Percentiles rank a stretch among this genome's conserved stretches.
Evolutionary conservation across 1,284 basidiomycete genomes (phyloP).

Genomic region (Caloboletus firmus): DNA sequence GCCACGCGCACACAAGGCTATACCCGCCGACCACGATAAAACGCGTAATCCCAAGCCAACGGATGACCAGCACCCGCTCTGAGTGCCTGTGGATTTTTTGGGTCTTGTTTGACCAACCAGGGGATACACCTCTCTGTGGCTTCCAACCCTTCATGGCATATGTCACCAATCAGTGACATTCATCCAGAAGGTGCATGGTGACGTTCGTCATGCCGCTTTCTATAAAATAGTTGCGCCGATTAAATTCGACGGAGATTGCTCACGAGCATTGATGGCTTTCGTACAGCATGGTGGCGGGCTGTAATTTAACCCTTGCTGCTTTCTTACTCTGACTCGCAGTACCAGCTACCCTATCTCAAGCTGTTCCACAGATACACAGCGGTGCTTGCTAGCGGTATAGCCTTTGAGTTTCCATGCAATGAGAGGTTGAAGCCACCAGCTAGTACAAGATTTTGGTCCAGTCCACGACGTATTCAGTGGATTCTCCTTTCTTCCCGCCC

Average conservation of each 20-base stretch:
- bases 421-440: too few relatives aligned
- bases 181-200: conserved; percentile 10
- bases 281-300: conserved; percentile 7
- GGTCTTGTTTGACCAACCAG: neutral
- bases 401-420: neutral
- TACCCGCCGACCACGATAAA: neutral
- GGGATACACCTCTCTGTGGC: neutral
- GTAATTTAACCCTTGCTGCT: neutral
- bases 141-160: neutral
- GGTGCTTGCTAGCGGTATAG: conserved; percentile 2
- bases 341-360: neutral
- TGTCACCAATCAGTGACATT: conserved; percentile 5
- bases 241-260: conserved; percentile 31
- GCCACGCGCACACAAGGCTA: neutral
- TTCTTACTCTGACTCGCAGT: conserved; percentile 10
- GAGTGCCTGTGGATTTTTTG: neutral
- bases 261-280: conserved; percentile 8
- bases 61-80: neutral
- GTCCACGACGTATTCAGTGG: too few relatives aligned
- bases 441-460: too few relatives aligned
- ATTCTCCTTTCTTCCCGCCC: too few relatives aligned
- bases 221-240: conserved; percentile 21
- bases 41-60: conserved; percentile 5
- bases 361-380: neutral
- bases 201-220: conserved; percentile 11